Evolutionary conservation across 495 filamentous ascomycete species (phyloP).

Genomic region (Pseudomonodictys pantanalensis): DNA sequence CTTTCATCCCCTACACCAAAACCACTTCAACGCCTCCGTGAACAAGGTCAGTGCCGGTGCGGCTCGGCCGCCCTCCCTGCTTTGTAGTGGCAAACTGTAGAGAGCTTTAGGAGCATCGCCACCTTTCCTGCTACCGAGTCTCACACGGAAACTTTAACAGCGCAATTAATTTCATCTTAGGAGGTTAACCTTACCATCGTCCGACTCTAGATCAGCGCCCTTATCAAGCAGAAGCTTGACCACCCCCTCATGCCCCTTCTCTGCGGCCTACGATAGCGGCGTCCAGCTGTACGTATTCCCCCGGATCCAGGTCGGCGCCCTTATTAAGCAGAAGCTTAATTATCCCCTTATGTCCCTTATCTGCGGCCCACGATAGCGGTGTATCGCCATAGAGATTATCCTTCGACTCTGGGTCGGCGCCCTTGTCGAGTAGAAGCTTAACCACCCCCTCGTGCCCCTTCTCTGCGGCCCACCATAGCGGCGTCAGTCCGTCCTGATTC

Average conservation of each 20-base stretch:
- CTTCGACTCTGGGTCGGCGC: not conserved
- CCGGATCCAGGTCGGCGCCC: no score
- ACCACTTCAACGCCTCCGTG: not conserved
- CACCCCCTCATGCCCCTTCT: not conserved
- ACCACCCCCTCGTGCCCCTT: conserved; percentile 1
- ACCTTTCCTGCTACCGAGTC: not conserved
- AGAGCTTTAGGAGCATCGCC: not conserved
- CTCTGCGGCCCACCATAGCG: conserved; percentile 6
- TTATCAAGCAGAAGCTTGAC: conserved; percentile 17
- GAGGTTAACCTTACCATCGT: no score
- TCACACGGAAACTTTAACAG: no score
- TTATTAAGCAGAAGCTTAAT: no score
- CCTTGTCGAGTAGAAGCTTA: conserved; percentile 12
- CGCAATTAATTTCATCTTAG: no score
- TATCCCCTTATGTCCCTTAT: conserved; percentile 12
- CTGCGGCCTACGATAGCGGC: conserved; percentile 7
- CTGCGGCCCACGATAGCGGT: no score
- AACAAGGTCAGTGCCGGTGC: not conserved
- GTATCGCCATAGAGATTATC: no score
- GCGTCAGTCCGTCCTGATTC: conserved; percentile 5
- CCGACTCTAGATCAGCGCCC: not conserved
- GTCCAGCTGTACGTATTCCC: conserved; percentile 3
- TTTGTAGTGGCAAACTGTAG: not conserved
- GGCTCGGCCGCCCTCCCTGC: not conserved
- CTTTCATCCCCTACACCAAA: not conserved